These are phyloP conservation scores for Aureobasidium namibiae DNA, from an alignment of 2,329 filamentous ascomycete species.

Conservation along the genomic window DNA sequence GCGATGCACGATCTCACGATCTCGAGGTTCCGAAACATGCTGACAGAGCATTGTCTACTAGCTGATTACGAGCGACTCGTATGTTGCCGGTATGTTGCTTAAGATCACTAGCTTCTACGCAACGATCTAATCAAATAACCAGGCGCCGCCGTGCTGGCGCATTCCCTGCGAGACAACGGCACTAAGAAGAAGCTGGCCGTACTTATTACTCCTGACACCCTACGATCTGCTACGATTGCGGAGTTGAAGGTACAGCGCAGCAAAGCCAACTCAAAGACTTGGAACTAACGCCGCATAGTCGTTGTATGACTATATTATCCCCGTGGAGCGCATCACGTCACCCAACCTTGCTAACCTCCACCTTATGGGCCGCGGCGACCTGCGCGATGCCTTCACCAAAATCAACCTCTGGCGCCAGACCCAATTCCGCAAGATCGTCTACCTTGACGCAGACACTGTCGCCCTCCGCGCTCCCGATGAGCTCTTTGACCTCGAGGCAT, in stretches of 20 bases:
- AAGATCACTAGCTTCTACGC: slow-evolving; percentile 12
- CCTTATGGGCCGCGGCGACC: slow-evolving; percentile 84
- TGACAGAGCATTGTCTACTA: slow-evolving; percentile 31
- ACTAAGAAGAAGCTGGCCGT: slow-evolving; percentile 79
- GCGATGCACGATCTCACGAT: neutral
- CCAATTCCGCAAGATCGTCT: slow-evolving; percentile 87
- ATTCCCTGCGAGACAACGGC: slow-evolving; percentile 86
- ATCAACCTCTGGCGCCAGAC: slow-evolving; percentile 87
- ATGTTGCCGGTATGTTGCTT: slow-evolving; percentile 68
- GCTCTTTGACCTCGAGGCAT: slow-evolving; percentile 61
- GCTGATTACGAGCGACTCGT: slow-evolving; percentile 87
- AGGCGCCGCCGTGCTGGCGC: slow-evolving; percentile 89
- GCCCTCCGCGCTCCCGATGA: slow-evolving; percentile 85
- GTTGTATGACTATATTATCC: slow-evolving; percentile 81
- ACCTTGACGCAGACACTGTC: slow-evolving; percentile 91
- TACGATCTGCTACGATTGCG: slow-evolving; percentile 65
- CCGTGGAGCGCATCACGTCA: slow-evolving; percentile 73
- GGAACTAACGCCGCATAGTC: slow-evolving; percentile 41
- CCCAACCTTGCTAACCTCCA: slow-evolving; percentile 71
- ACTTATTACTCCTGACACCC: slow-evolving; percentile 70
- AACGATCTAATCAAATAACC: slow-evolving; percentile 16
- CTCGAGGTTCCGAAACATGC: neutral
- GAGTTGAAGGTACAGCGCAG: slow-evolving; percentile 59
- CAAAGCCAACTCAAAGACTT: neutral
- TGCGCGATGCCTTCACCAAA: slow-evolving; percentile 93